Evolutionary conservation across 176 grass and related monocot genomes (phyloP), one percentile per base, ranked within the genome.

Genomic region (Oryza officinalis): DNA sequence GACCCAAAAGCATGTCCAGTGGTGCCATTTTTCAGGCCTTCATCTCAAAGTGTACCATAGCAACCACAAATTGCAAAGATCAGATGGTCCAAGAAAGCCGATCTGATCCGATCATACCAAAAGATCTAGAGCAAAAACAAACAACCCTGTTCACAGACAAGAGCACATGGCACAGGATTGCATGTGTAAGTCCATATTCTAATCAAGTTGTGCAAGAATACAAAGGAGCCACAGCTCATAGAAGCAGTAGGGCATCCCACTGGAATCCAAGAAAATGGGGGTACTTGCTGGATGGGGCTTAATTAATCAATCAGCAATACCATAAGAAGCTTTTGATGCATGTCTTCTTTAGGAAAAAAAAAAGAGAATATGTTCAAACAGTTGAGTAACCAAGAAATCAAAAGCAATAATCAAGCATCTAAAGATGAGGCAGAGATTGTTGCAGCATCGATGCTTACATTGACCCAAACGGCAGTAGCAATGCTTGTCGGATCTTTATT

Each of bases 171-270:
- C 31, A 65, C 57, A 82, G 27, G 44, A 33, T 60, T 17, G 6
- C 30, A 13, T 4, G 20, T 57, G 71, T 86, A 78, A 64, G 32
- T 77, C 78, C 63, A 77, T 77, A 68, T 61, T 90, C 74, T 38
- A 65, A 74, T 67, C 83, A 86, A 78, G 60, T 32, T 86, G 83
- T 57, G 79, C 63, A 83, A 86, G 83, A 27, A 72, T 57, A 76
- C 73, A 90, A 82, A 44, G 67, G 68, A 72, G 46, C 6, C 73
- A 82, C 79, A 82, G 79, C 88, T 90, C 80, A 73, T 50, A 73
- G 59, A 86, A 59, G 67, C 79, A 65, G 50, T 85, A 65, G 52
- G 65, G 83, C 88, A 86, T 86, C 75, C 50, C 31, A 89, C 32
- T 13, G 57, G 78, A 77, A 86, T 77, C 65, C 66, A 77, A 78